Conservation (phyloP, 2,329 filamentous ascomycete species). For the Penicillium vulpinum region DNA sequence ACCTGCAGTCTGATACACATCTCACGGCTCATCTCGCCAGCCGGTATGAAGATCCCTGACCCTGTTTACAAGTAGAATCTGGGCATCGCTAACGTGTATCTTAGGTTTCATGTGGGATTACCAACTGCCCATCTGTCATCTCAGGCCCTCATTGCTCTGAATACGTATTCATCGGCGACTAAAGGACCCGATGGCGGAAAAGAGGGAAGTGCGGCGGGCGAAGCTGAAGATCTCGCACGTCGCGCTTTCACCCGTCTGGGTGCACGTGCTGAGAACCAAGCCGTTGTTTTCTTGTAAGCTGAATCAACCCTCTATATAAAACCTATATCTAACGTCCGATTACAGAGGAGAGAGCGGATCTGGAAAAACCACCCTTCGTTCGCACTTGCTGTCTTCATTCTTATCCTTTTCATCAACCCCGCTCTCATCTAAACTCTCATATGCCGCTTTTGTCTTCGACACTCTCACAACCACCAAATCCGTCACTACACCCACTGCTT, state of each 20-base stretch:
- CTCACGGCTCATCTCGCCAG: conserved; percentile 54
- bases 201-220: conserved; percentile 87
- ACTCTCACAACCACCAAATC: conserved; percentile 96
- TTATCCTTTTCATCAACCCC: conserved; percentile 90
- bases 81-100: conserved; percentile 50
- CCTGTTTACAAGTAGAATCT: background rate
- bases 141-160: conserved; percentile 86
- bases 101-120: conserved; percentile 83
- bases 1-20: conserved; percentile 55
- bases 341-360: conserved; percentile 88
- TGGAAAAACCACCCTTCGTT: conserved; percentile 91
- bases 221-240: conserved; percentile 87
- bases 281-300: conserved; percentile 85
- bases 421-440: conserved; percentile 86
- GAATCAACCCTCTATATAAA: background rate
- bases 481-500: conserved; percentile 89
- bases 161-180: conserved; percentile 88
- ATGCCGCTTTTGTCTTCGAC: conserved; percentile 94
- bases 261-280: conserved; percentile 88
- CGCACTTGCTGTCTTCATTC: conserved; percentile 81
- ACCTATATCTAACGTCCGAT: conserved; percentile 29
- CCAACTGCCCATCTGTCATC: conserved; percentile 88
- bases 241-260: conserved; percentile 83
- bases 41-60: conserved; percentile 35
- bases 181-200: conserved; percentile 88